Percentiles rank a stretch among this genome's conserved stretches.
These are phyloP conservation scores for Mercurialis annua DNA, from an alignment of 345 rosid species.

Conservation along the genomic window DNA sequence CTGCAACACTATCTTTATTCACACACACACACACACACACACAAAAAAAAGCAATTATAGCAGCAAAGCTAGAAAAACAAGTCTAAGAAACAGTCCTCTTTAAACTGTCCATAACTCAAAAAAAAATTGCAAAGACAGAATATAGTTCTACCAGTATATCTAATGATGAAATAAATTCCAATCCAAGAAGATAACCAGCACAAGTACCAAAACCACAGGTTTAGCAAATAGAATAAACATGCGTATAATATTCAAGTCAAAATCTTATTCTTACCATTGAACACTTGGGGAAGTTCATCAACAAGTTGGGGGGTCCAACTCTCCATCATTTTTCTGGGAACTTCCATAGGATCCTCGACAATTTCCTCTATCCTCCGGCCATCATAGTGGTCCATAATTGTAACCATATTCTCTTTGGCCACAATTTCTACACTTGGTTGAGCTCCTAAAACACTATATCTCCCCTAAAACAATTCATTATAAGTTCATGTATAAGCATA, in stretches of 20 bases:
- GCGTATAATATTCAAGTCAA: slow-evolving; percentile 7
- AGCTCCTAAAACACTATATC: slow-evolving; percentile 88
- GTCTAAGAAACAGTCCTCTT: not conserved
- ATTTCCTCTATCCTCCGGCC: slow-evolving; percentile 60
- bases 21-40: no score
- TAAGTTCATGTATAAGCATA: not conserved
- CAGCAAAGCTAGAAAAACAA: not conserved
- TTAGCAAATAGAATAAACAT: not conserved
- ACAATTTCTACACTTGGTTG: slow-evolving; percentile 86
- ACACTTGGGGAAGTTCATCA: slow-evolving; percentile 84
- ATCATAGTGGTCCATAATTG: slow-evolving; percentile 71
- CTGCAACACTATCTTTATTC: not conserved
- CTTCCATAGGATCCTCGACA: slow-evolving; percentile 88
- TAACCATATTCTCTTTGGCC: slow-evolving; percentile 78
- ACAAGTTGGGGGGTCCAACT: slow-evolving; percentile 75
- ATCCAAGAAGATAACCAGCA: not conserved
- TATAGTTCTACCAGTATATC: not conserved
- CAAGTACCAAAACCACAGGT: not conserved
- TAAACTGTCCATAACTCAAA: not conserved
- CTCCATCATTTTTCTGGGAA: slow-evolving; percentile 80
- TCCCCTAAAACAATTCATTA: slow-evolving; percentile 44
- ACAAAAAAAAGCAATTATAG: not conserved
- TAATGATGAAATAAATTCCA: not conserved
- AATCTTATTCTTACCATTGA: slow-evolving; percentile 70
- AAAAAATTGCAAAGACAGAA: not conserved